These are phyloP conservation scores for Daedaleopsis nitida DNA, from an alignment of 768 basidiomycete species.

Conservation along the genomic window DNA sequence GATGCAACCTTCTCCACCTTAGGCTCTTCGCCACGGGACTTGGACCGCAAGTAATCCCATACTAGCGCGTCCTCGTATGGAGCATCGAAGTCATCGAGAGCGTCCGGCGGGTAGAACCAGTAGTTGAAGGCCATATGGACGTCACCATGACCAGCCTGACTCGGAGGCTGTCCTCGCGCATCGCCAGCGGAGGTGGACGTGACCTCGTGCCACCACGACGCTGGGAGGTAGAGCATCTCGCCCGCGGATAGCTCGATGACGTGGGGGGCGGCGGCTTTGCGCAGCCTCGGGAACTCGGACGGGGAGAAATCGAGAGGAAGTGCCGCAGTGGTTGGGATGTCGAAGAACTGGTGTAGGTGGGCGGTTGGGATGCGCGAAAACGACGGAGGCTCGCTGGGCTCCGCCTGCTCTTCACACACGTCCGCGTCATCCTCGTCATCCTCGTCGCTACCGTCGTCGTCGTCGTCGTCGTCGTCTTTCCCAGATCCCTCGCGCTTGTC, in stretches of 20 bases:
- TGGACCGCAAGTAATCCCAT: slow-evolving; percentile 27
- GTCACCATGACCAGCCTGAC: background rate
- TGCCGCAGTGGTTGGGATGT: slow-evolving; percentile 27
- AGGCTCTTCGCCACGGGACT: background rate
- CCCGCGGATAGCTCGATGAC: slow-evolving; percentile 33
- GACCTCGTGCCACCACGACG: slow-evolving; percentile 37
- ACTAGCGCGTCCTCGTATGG: slow-evolving; percentile 31
- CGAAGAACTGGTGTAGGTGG: slow-evolving; percentile 28
- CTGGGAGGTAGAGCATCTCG: slow-evolving; percentile 36
- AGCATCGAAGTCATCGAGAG: slow-evolving; percentile 26
- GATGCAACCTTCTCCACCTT: background rate
- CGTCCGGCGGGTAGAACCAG: slow-evolving; percentile 36
- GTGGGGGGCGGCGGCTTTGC: slow-evolving; percentile 26
- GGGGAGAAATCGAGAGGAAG: slow-evolving; percentile 10
- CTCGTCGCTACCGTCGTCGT: background rate
- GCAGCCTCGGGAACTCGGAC: slow-evolving; percentile 21
- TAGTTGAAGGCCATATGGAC: slow-evolving; percentile 37
- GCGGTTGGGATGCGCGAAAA: slow-evolving; percentile 35
- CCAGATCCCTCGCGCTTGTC: background rate
- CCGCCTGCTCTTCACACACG: slow-evolving; percentile 7
- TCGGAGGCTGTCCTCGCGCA: background rate
- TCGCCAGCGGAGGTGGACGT: slow-evolving; percentile 26
- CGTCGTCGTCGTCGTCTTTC: background rate
- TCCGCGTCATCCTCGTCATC: slow-evolving; percentile 10
- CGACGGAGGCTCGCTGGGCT: slow-evolving; percentile 28